Base-by-base conservation (phyloP, 2,329 filamentous ascomycete species). In the Claviceps cyperi region DNA sequence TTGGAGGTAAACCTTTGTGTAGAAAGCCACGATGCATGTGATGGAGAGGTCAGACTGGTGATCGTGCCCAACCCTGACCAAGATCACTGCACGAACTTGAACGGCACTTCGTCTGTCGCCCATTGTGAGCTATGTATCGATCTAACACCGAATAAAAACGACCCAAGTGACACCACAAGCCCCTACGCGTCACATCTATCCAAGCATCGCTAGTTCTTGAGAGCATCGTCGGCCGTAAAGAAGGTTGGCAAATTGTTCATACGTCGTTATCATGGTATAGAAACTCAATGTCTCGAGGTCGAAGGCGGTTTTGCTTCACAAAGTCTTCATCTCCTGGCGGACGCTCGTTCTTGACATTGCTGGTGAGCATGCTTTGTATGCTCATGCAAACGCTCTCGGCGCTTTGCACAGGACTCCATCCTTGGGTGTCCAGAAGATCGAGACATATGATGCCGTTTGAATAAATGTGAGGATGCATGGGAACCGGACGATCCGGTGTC, bases 381-480 rank as follows among this genome's bases (percentile, higher is more conserved):
- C 88, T 94, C 79, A 98, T 92, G 71, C 89, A 96, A 24, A 98
- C 83, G 61, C 86, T 94, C 71, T 97, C 91, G 8, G 96, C 92
- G 52, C 91, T 96, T 64, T 98, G 92, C 0, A 98, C 91, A 0
- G 92, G 92, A 46, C 85, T 92, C 92, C 92, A 98, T 51, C 92
- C 92, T 55, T 88, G 83, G 9, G 78, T 74, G 48, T 88, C 88
- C 8, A 98, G 80, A 1, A 98, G 78, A 60, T 98, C 92, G 46
- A 98, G 83, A 62, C 92, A 98, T 63, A 98, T 98, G 66, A 97
- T 95, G 59, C 92, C 92, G 67, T 98, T 98, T 59, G 86, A 92
- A 72, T 98, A 98, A 66, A 98, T 86, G 70, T 98, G 92, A 3
- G 92, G 92, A 62, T 98, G 92, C 65, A 95, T 90, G 1, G 92